phyloP scores from a whole-genome alignment of 2,329 filamentous ascomycete species.

The Xylaria arbuscula region DNA sequence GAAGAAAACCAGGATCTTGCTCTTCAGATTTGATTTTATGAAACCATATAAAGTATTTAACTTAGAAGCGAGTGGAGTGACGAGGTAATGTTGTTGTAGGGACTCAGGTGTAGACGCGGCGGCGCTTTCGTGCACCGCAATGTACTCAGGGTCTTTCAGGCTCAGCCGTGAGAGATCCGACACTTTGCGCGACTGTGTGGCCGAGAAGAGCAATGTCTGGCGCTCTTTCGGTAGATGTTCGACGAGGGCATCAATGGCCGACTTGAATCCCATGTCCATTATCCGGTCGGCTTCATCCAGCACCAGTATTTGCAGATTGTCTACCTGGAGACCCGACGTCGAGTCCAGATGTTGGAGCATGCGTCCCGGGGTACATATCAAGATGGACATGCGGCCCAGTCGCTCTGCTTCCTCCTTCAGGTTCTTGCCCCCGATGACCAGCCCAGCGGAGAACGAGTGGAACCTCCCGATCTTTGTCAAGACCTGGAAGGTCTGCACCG shows the following conservation, averaged over 20 bases:
- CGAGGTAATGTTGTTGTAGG: conserved; percentile 90
- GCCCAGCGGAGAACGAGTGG: conserved; percentile 89
- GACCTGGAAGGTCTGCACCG: conserved; percentile 97
- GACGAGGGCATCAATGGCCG: conserved; percentile 88
- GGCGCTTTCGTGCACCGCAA: conserved; percentile 90
- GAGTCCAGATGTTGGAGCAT: conserved; percentile 97
- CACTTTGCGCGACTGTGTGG: conserved; percentile 94
- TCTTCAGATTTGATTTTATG: conserved; percentile 88
- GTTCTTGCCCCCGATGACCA: conserved; percentile 94
- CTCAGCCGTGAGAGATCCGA: conserved; percentile 91
- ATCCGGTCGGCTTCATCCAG: conserved; percentile 97
- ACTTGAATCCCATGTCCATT: conserved; percentile 96
- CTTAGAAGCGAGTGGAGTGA: conserved; percentile 87
- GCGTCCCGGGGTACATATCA: conserved; percentile 93
- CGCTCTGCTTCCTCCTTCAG: conserved; percentile 87
- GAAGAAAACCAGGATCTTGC: conserved; percentile 94
- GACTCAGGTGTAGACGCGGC: conserved; percentile 81
- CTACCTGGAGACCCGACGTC: conserved; percentile 87
- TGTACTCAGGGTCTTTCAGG: conserved; percentile 90
- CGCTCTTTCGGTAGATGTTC: conserved; percentile 87
- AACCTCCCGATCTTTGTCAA: conserved; percentile 88
- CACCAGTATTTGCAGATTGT: conserved; percentile 91
- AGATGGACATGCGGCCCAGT: conserved; percentile 91
- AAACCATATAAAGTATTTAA: conserved; percentile 94
- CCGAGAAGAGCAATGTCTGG: conserved; percentile 95